These are phyloP conservation scores for Aspergillus glaucus DNA, from an alignment of 2,329 filamentous ascomycete genomes.

Conservation along the genomic window DNA sequence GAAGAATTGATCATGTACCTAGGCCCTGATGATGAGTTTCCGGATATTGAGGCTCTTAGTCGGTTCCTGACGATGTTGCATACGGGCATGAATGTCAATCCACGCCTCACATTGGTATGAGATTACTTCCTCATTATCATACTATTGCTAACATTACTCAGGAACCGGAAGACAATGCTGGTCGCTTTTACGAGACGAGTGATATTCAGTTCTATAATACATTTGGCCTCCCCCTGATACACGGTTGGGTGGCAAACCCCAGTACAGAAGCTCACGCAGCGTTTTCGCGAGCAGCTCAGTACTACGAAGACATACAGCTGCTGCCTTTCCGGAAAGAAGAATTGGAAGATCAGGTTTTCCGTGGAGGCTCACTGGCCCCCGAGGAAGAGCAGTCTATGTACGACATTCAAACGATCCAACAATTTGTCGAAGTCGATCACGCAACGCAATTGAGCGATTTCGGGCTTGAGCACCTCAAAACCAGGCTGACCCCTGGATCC, in stretches of 20 bases:
- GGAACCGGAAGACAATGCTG: constrained; percentile 42
- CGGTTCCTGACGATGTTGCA: constrained; percentile 80
- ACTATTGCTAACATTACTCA: constrained; percentile 34
- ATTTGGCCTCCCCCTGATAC: constrained; percentile 81
- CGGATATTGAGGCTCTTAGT: constrained; percentile 84
- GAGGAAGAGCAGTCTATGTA: constrained; percentile 74
- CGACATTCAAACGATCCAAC: constrained; percentile 77
- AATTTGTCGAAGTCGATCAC: constrained; percentile 65
- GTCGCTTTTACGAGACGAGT: constrained; percentile 76
- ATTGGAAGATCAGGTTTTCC: constrained; percentile 68
- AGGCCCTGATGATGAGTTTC: constrained; percentile 62
- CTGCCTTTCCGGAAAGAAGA: constrained; percentile 85
- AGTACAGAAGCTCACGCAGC: constrained; percentile 62
- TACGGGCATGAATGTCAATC: constrained; percentile 98
- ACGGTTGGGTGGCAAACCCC: constrained; percentile 78
- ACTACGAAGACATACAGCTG: constrained; percentile 88
- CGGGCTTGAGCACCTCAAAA: constrained; percentile 68
- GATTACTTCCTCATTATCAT: neutral
- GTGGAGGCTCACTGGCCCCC: constrained; percentile 53
- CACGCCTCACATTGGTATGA: constrained; percentile 63
- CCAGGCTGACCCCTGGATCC: constrained; percentile 65
- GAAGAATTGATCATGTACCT: constrained; percentile 83
- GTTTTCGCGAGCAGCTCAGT: constrained; percentile 67
- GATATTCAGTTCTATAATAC: constrained; percentile 90
- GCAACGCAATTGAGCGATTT: constrained; percentile 81